phyloP scores from a whole-genome alignment of 352 stramenopile genomes.

The Saprolegnia parasitica region DNA sequence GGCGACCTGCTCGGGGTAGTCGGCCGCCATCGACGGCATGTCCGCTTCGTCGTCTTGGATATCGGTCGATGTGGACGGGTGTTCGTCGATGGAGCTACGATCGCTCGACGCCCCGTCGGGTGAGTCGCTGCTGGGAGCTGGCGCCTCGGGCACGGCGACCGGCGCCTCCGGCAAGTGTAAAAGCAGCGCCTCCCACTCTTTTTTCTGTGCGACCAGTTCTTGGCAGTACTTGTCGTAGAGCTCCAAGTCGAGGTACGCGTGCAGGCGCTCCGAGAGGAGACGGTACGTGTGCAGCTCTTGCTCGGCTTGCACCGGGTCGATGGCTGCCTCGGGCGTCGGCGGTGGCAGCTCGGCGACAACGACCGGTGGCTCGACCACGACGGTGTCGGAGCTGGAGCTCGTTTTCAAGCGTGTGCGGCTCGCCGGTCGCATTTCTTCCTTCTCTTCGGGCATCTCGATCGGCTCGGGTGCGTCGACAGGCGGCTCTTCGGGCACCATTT shows the following conservation, averaged over 20 bases:
- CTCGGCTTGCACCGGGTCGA: not conserved
- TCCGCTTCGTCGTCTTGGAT: not conserved
- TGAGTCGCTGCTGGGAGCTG: no score
- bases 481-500: not conserved
- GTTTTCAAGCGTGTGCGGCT: not conserved
- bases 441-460: not conserved
- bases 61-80: not conserved
- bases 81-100: not conserved
- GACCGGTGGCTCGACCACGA: not conserved
- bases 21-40: not conserved
- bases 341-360: not conserved
- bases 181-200: not conserved
- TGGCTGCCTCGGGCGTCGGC: not conserved
- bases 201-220: not conserved
- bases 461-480: not conserved
- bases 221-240: conserved; percentile 21
- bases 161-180: not conserved
- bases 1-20: not conserved
- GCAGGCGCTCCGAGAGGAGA: not conserved
- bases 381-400: not conserved
- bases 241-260: not conserved
- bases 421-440: conserved; percentile 3
- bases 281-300: not conserved
- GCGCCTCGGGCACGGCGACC: no score
- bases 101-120: not conserved